Base-by-base conservation (phyloP, 441 rosid species). In the Syzygium malaccense region DNA sequence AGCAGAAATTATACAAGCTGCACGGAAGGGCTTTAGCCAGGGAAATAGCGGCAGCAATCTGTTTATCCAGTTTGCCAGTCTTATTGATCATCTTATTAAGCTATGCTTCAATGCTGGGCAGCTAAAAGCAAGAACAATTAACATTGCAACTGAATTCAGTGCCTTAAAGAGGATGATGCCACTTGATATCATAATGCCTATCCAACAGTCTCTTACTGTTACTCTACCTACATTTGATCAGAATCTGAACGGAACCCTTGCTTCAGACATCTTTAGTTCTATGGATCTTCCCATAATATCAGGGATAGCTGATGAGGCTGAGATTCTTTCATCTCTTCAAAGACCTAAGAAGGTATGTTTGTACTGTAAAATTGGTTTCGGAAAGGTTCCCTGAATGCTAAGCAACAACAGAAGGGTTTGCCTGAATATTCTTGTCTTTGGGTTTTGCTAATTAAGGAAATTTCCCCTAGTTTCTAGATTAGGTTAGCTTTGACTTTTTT, bases 81-180 rank as follows among this genome's bases (percentile, higher is more conserved):
- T 98, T 91, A 92, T 96, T 91, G 99, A 98, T 91, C 98, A 98
- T 94, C 95, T 98, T 48, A 95, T 98, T 89, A 96, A 93, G 92
- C 89, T 97, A 92, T 98, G 99, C 94, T 95, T 96, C 94, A 99
- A 98, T 90, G 92, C 95, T 51, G 98, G 99, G 91, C 99, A 95
- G 93, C 91, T 95, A 92, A 98, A 93, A 92, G 92, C 98, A 58
- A 96, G 87, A 92, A 90, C 96, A n/a, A 96, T 98, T 90, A 98
- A 96, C 91, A 96, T 98, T 91, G 92, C 98, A 57, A 95, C 99
- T 79, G 99, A 97, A 92, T 98, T 98, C 91, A 98, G 99, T 93
- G 97, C 99, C 92, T 91, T 98, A 93, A 98, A 97, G 94, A 95
- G 99, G 93, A 96, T 95, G 98, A 97, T 98, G 99, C 99, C 98